phyloP scores from a whole-genome alignment of 805 yeast species.

The Suhomyces kilbournensis region DNA sequence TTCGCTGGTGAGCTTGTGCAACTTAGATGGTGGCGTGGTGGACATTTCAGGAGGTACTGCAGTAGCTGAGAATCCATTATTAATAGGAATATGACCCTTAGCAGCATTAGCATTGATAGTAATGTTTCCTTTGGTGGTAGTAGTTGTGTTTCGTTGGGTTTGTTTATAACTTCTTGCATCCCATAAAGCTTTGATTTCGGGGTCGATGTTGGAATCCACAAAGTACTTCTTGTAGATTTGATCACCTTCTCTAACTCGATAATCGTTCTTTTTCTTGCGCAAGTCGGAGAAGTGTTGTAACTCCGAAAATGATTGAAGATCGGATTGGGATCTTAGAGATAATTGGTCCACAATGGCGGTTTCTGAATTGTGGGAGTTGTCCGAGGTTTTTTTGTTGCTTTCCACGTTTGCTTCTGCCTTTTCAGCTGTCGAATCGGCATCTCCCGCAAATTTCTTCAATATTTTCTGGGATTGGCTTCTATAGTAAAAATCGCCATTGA shows the following conservation, averaged over 20 bases:
- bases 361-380: neutral
- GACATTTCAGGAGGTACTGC: neutral
- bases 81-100: neutral
- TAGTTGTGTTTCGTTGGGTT: neutral
- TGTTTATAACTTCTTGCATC: conserved; percentile 37
- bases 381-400: neutral
- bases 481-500: conserved; percentile 15
- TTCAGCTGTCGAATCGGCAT: neutral
- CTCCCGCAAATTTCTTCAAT: conserved; percentile 1
- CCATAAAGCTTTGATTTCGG: conserved; percentile 52
- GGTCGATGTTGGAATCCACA: conserved; percentile 43
- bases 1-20: neutral
- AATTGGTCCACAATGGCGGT: neutral
- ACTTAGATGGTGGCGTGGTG: neutral
- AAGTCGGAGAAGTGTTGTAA: conserved; percentile 9
- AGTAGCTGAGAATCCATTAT: neutral
- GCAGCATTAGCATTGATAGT: neutral
- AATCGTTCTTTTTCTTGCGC: conserved; percentile 37
- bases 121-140: neutral
- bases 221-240: conserved; percentile 43
- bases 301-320: conserved; percentile 6
- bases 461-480: conserved; percentile 13
- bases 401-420: neutral
- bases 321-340: neutral
- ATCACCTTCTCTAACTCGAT: conserved; percentile 62